These are phyloP conservation scores for Citrus maxima DNA, from an alignment of 345 rosid species.

Conservation along the genomic window DNA sequence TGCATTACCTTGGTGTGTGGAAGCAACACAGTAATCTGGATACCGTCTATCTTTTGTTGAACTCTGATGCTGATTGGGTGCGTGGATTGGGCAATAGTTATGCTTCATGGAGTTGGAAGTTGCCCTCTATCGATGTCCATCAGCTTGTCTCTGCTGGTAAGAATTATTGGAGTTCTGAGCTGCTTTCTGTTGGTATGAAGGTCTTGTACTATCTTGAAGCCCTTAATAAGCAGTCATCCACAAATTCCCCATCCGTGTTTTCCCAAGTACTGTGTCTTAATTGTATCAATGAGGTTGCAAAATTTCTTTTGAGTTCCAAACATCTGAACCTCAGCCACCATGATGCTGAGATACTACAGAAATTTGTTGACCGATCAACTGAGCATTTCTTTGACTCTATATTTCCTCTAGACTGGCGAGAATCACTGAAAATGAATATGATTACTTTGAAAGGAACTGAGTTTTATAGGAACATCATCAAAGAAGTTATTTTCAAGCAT, in stretches of 20 bases:
- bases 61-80: slow-evolving; percentile 34
- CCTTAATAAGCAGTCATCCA: background rate
- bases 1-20: slow-evolving; percentile 46
- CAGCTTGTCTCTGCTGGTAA: slow-evolving; percentile 32
- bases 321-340: background rate
- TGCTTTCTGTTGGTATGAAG: slow-evolving; percentile 36
- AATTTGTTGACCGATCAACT: slow-evolving; percentile 15
- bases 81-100: slow-evolving; percentile 15
- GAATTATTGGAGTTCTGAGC: slow-evolving; percentile 34
- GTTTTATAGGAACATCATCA: slow-evolving; percentile 15
- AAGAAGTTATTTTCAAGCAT: slow-evolving; percentile 15
- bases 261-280: slow-evolving; percentile 18
- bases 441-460: slow-evolving; percentile 31
- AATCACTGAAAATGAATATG: slow-evolving; percentile 23
- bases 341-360: slow-evolving; percentile 5
- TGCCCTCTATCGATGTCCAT: slow-evolving; percentile 14
- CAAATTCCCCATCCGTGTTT: slow-evolving; percentile 25
- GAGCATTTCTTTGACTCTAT: slow-evolving; percentile 15
- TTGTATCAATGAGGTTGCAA: slow-evolving; percentile 28
- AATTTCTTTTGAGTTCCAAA: slow-evolving; percentile 26
- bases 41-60: slow-evolving; percentile 27
- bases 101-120: slow-evolving; percentile 17
- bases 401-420: slow-evolving; percentile 38
- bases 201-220: slow-evolving; percentile 31
- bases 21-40: slow-evolving; percentile 12